A percentile compares a stretch with the other conserved stretches of the same genome.
Conservation (phyloP, 2,329 filamentous ascomycete genomes). For the Corniculantispora saksenae region DNA sequence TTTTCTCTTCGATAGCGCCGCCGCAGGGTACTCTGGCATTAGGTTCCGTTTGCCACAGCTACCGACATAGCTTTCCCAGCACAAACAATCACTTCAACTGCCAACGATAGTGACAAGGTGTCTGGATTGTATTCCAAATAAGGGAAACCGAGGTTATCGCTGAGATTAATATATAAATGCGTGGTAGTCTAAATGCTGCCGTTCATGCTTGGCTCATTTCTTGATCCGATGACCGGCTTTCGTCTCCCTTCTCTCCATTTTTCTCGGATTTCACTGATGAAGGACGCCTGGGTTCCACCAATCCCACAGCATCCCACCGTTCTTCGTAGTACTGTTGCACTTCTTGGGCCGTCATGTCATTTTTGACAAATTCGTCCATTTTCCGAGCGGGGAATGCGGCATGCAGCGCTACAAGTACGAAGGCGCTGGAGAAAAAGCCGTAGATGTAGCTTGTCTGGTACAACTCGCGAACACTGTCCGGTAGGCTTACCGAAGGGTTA, state of each 20-base stretch:
- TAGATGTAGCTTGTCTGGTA: constrained; percentile 43
- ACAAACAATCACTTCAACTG: no score
- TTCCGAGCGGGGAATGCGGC: constrained; percentile 28
- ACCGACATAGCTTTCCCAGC: no score
- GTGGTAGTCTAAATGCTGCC: no score
- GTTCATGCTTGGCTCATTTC: background rate
- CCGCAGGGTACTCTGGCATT: no score
- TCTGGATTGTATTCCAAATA: no score
- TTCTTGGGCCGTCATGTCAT: constrained; percentile 26
- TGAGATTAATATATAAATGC: no score
- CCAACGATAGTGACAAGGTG: no score
- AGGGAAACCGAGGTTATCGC: no score
- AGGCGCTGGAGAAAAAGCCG: constrained; percentile 36
- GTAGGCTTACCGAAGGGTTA: constrained; percentile 34
- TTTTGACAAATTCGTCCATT: constrained; percentile 33
- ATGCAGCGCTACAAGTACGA: constrained; percentile 36
- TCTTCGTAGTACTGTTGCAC: constrained; percentile 32
- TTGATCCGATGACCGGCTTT: background rate
- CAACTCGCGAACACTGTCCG: constrained; percentile 39
- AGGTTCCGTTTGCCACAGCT: no score
- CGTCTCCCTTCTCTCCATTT: background rate
- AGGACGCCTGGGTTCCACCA: constrained; percentile 18
- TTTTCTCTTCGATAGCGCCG: no score
- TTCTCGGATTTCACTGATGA: background rate
- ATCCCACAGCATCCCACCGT: constrained; percentile 33